Conservation (phyloP, 73 alveolate species). For the Paramecium caudatum region DNA sequence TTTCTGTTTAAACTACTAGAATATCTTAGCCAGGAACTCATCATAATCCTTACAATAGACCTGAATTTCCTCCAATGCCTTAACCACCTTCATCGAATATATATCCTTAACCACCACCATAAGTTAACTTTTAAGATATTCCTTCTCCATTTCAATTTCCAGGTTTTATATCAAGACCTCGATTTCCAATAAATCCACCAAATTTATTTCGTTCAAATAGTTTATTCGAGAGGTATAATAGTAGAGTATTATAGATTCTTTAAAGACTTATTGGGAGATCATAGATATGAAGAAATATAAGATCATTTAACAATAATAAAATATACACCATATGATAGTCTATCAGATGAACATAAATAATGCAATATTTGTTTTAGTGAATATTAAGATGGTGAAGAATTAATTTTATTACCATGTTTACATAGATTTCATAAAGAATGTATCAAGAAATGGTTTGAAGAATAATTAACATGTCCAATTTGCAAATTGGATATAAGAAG, state of each 20-base stretch:
- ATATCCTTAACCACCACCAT: too few species aligned
- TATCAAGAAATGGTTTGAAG: background rate
- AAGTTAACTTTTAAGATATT: too few species aligned
- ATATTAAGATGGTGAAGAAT: background rate
- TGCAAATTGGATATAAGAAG: background rate
- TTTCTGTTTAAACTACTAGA: too few species aligned
- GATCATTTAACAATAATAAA: background rate
- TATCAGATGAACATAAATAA: background rate
- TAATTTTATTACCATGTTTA: conserved; percentile 7
- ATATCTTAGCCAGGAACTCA: too few species aligned
- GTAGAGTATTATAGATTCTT: background rate
- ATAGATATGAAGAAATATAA: background rate
- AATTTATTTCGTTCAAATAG: background rate
- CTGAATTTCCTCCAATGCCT: too few species aligned
- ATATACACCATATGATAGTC: background rate
- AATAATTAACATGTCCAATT: background rate
- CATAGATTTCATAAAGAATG: conserved; percentile 37
- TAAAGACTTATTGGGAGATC: background rate
- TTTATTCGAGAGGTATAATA: background rate
- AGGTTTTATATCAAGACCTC: background rate
- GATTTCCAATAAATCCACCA: background rate
- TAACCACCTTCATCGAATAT: too few species aligned
- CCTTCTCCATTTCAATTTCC: too few species aligned
- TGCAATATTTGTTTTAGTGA: conserved; percentile 16
- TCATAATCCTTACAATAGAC: too few species aligned